Evolutionary conservation across 2,329 filamentous ascomycete genomes (phyloP), one percentile per base, ranked within the genome.

Genomic region (Aureobasidium sp.): DNA sequence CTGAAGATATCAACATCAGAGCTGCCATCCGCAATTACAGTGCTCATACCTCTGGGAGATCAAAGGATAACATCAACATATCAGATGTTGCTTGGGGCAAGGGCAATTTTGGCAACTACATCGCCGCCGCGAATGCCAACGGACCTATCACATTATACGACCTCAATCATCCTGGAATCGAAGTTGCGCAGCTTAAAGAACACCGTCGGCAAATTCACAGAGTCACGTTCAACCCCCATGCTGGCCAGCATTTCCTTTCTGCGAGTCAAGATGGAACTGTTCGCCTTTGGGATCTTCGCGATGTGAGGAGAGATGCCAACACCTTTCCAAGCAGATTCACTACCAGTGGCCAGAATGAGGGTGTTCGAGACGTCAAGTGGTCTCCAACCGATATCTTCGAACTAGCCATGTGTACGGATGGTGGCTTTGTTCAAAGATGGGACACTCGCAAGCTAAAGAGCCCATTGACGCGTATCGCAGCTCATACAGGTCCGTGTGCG

Each of bases 61-160:
- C 56, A 12, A 62, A 64, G 26, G 82, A 85, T 64, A 82, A 82
- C 64, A 77, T 87, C 65, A 82, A 83, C 60, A 83, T 86, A 66
- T 83, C 83, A 65, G 85, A 87, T 72, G 85, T 87, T 34, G 86
- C 86, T 66, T 87, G 85, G 85, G 86, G 85, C 57, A 84, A 86
- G 73, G 82, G 83, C 63, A 78, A 79, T 59, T 85, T 81, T 70
- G 80, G 80, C 67, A 80, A 81, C 64, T 81, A 81, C 67, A 84
- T 87, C 66, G 84, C 84, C 43, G 86, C 84, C 12, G 85, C 85
- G 29, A 85, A 83, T 27, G 81, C 82, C 59, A 87, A 85, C 73
- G 85, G 85, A 65, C 84, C 85, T 68, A 84, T 87, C 69, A 81
- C 86, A 59, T 73, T 87, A 63, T 87, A 87, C 71, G 84, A 87